Base-by-base conservation (phyloP, 805 yeast genomes). In the Maudiozyma serrabonitensis region DNA sequence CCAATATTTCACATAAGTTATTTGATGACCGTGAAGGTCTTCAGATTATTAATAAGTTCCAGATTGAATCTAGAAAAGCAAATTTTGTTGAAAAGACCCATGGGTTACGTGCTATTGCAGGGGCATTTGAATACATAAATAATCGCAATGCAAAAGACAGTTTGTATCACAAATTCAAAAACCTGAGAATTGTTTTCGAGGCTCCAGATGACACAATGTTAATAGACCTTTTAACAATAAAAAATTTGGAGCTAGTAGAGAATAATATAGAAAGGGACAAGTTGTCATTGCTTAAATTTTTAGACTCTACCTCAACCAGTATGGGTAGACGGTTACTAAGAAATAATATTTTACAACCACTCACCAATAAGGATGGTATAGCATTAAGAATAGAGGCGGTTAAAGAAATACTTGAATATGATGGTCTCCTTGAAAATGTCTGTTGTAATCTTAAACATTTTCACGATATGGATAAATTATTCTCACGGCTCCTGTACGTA, bases 321-420 rank as follows among this genome's bases (percentile, higher is more conserved):
- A 76, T 75, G 80, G 80, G 80, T 0, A 60, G 57, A 15, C 53
- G 79, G 46, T 50, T 69, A 6, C 56, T 76, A 45, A 66, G 68
- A 51, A 70, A 64, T 35, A 74, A 67, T 46, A 67, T 75, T 3
- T 52, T 75, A n/a, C 80, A 75, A 50, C 80, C 80, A 0, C 54
- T 75, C 15, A 73, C 76, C 0, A 71, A 72, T 52, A 51, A 50
- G 16, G 51, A 53, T 0, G 67, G 72, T 21, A 66, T 76, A 2
- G 49, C 55, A 11, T 54, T 67, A 39, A 61, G 80, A 39, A 54
- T 65, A 12, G 64, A 63, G 4, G 61, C 75, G 1, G 71, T 74
- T 0, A 55, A 62, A 38, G 76, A 72, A 48, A 53, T 76, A 15
- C 48, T 59, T 9, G 44, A 41, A 0, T 50, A 64, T 9, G 46